A percentile compares a stretch with the other conserved stretches of the same genome.
phyloP scores from a whole-genome alignment of 1,284 basidiomycete genomes.

The Ustilago trichophora region DNA sequence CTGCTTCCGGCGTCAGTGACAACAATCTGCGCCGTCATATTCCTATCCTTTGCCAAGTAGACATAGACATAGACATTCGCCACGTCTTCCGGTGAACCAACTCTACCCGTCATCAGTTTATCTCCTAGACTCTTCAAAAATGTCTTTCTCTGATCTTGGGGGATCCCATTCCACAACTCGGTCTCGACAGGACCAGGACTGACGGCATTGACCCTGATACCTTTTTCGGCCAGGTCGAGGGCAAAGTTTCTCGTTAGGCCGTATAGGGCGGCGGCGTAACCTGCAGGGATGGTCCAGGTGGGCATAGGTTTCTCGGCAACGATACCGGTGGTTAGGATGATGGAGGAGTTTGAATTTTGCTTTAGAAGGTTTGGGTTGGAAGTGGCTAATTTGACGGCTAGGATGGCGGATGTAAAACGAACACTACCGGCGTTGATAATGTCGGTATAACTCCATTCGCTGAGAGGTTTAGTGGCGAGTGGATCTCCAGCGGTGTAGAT shows the following conservation, averaged over 20 bases:
- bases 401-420: conserved; percentile 23
- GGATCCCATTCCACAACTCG: conserved; percentile 33
- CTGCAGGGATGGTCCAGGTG: conserved; percentile 13
- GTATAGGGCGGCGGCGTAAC: conserved; percentile 14
- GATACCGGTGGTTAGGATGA: conserved; percentile 39
- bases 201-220: conserved; percentile 43
- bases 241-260: conserved; percentile 32
- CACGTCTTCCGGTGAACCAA: conserved; percentile 25
- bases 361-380: neutral
- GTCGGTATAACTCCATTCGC: conserved; percentile 15
- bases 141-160: neutral
- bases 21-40: conserved; percentile 36
- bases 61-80: conserved; percentile 41
- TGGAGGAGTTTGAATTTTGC: conserved; percentile 6
- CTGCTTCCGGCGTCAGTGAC: conserved; percentile 16
- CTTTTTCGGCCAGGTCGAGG: conserved; percentile 21
- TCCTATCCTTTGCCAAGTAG: conserved; percentile 48
- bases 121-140: neutral
- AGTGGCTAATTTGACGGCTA: conserved; percentile 34
- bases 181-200: conserved; percentile 37
- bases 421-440: conserved; percentile 27
- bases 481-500: conserved; percentile 45
- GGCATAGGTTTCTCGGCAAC: conserved; percentile 25
- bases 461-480: conserved; percentile 8
- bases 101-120: conserved; percentile 13